Evolutionary conservation across 768 basidiomycete genomes (phyloP).

Genomic region (Podaxis mareebaensis): DNA sequence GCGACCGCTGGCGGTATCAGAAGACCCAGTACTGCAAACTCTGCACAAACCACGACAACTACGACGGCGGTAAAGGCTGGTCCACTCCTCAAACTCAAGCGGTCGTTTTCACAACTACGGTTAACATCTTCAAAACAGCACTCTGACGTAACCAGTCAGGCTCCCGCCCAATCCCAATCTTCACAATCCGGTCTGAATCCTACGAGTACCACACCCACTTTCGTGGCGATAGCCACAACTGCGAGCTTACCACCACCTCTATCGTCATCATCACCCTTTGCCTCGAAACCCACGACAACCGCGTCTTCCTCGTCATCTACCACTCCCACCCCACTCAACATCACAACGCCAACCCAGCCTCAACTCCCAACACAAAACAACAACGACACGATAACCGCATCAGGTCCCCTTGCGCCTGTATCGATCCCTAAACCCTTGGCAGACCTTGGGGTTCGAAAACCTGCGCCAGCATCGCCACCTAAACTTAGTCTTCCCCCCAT

Average conservation of each 20-base stretch:
- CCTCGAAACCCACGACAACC: neutral
- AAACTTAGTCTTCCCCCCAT: slow-evolving; percentile 23
- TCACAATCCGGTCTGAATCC: neutral
- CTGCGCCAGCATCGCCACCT: slow-evolving; percentile 12
- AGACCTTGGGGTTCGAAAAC: neutral
- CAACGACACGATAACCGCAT: neutral
- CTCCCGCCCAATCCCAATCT: neutral
- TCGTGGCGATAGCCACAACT: neutral
- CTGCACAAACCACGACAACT: neutral
- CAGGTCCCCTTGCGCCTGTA: slow-evolving; percentile 1
- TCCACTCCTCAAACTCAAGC: slow-evolving; percentile 15
- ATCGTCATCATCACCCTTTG: neutral
- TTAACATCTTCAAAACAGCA: slow-evolving; percentile 4
- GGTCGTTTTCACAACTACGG: slow-evolving; percentile 13
- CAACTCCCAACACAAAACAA: neutral
- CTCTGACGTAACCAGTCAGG: slow-evolving; percentile 1
- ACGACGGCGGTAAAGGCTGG: slow-evolving; percentile 1
- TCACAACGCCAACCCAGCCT: neutral
- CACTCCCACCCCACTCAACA: neutral
- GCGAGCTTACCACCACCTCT: neutral
- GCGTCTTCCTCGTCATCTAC: neutral
- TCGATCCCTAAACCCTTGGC: neutral
- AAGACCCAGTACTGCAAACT: slow-evolving; percentile 6
- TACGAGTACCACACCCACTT: neutral
- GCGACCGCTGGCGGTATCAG: neutral